Evolutionary conservation across 345 rosid species (phyloP), one percentile per base, ranked within the genome.

Genomic region (Cardiospermum halicacabum): DNA sequence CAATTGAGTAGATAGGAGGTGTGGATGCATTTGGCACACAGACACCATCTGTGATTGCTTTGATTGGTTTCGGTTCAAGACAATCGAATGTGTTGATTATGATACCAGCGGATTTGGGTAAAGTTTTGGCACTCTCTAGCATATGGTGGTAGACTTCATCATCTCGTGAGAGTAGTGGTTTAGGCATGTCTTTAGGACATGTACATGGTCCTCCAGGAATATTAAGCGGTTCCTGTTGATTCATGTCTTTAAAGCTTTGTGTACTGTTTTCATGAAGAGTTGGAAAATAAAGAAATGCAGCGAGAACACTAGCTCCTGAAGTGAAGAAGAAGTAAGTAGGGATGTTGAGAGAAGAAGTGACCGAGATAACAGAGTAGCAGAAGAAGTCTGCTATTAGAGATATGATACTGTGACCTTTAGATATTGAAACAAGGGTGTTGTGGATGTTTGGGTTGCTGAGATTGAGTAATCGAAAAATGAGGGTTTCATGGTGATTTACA

Each of bases 1-100:
- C 82, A 16, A 79, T 32, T 32, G 78, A 77, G 30, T 66, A 79
- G 0, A 75, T 5, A 3, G 84, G 82, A 0, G 84, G 81, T 0
- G 36, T 45, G 3, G 72, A 19, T 10, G 13, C 57, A 2, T 61
- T 67, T 1, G 75, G 76, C 7, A 30, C 26, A 24, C 79, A 79
- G 2, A 40, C 50, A 4, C 82, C 84, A 7, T 77, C 76, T 5
- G 12, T 3, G 13, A 77, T 58, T 0, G 78, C 75, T 42, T 63
- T 51, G 16, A 69, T 4, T 7, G 76, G 62, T 3, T 53, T 71
- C 1, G 19, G 42, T 36, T 81, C 86, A 3, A 84, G 51, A 6
- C 21, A 25, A 11, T 74, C 76, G 32, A 71, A 84, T 0, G 81
- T 64, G 62, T 81, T 79, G 1, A 62, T 22, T 1, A 84, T 62